A percentile compares a stretch with the other conserved stretches of the same genome.
Conservation (phyloP, 306 rosid species). For the Adenanthera pavonina region DNA sequence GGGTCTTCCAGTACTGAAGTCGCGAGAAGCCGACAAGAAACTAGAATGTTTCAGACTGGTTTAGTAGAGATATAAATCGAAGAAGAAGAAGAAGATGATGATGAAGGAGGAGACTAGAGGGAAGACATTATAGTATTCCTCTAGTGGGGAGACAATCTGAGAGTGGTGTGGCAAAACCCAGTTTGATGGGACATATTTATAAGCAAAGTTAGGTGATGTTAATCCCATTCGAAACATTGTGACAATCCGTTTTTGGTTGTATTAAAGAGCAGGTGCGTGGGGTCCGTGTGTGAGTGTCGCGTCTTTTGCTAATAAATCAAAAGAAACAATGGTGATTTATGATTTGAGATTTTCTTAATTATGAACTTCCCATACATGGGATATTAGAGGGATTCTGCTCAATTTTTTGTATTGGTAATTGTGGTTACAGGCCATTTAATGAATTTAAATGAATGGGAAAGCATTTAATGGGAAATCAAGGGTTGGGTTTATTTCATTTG, state of each 20-base stretch:
- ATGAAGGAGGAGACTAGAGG: constrained; percentile 29
- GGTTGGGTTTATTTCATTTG: not conserved
- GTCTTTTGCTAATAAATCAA: not conserved
- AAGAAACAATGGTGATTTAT: not conserved
- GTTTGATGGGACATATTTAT: constrained; percentile 30
- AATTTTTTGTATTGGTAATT: not conserved
- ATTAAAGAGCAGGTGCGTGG: not conserved
- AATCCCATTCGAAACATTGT: not conserved
- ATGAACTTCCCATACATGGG: not conserved
- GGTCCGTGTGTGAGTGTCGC: not conserved
- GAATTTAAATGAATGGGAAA: not conserved
- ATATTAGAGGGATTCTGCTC: not conserved
- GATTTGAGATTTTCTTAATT: not conserved
- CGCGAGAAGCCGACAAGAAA: constrained; percentile 10
- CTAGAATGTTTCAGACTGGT: not conserved
- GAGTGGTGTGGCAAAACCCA: not conserved
- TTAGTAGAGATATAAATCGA: not conserved
- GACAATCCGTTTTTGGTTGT: not conserved
- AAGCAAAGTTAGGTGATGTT: constrained; percentile 19
- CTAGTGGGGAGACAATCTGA: not conserved
- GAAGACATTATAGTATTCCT: constrained; percentile 22
- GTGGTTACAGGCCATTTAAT: not conserved
- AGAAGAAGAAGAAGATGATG: not conserved
- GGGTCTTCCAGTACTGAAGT: not conserved
- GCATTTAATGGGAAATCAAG: not conserved